phyloP scores from a whole-genome alignment of 1,284 basidiomycete species.

The Heterobasidion irregulare region DNA sequence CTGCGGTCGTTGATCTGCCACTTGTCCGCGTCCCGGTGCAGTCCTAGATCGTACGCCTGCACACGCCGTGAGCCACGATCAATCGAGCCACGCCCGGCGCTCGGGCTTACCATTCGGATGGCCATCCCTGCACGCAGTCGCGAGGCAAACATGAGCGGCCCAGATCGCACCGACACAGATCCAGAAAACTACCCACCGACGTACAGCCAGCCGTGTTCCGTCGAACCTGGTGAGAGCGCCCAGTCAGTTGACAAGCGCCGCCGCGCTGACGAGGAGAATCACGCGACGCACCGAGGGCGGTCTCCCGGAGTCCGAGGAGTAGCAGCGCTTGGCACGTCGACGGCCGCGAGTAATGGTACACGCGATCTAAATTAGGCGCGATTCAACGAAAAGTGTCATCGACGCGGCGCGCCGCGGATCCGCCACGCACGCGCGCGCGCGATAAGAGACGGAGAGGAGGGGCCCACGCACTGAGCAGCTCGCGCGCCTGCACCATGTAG shows the following conservation, averaged over 20 bases:
- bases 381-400: conserved; percentile 1
- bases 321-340: conserved; percentile 73
- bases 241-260: background rate
- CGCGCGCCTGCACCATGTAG: conserved; percentile 61
- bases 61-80: conserved; percentile 1
- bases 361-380: conserved; percentile 35
- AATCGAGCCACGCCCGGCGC: background rate
- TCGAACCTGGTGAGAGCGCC: conserved; percentile 32
- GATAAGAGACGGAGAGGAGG: background rate
- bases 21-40: conserved; percentile 72
- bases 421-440: background rate
- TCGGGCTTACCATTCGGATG: conserved; percentile 53
- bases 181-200: conserved; percentile 39
- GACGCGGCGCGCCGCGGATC: background rate
- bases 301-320: conserved; percentile 73
- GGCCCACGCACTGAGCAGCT: conserved; percentile 48
- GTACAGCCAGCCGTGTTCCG: conserved; percentile 80
- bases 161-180: background rate
- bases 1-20: conserved; percentile 62
- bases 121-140: conserved; percentile 48
- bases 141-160: conserved; percentile 6
- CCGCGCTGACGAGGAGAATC: background rate
- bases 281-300: conserved; percentile 54
- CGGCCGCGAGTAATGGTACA: conserved; percentile 57
- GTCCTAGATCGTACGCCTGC: conserved; percentile 76